Conservation (phyloP, 73 alveolate species). For the Diophrys appendiculata region DNA sequence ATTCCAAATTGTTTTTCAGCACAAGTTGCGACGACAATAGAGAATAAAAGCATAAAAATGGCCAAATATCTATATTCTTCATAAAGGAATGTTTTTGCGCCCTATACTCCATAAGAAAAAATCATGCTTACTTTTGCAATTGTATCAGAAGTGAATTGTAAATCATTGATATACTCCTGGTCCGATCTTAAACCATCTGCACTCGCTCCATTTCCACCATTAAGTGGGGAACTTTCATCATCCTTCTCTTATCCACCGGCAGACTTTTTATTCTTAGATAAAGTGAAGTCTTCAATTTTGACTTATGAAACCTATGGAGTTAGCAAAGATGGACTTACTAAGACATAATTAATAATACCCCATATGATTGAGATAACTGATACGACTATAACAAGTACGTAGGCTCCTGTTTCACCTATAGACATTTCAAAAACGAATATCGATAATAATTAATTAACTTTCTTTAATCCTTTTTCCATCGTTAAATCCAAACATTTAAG, state of each 20-base stretch:
- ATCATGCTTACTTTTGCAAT: not conserved
- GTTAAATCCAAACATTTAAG: too few species aligned
- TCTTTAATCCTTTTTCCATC: too few species aligned
- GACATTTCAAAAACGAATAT: not conserved
- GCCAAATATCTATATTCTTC: constrained; percentile 74
- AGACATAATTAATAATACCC: not conserved
- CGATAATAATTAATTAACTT: too few species aligned
- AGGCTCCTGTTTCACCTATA: not conserved
- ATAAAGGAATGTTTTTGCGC: constrained; percentile 83
- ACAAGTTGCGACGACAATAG: constrained; percentile 57
- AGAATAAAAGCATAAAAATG: constrained; percentile 63
- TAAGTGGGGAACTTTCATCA: not conserved
- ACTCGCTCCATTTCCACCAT: not conserved
- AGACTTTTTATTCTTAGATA: not conserved
- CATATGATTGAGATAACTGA: not conserved
- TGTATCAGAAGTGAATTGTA: not conserved
- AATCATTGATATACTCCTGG: not conserved
- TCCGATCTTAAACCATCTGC: not conserved
- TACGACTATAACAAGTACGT: not conserved
- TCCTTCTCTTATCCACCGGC: not conserved
- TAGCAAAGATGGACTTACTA: not conserved
- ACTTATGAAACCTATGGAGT: not conserved
- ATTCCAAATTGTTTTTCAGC: constrained; percentile 77
- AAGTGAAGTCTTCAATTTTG: not conserved
- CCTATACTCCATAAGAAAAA: constrained; percentile 46